Conservation (phyloP, 768 basidiomycete genomes). For the Tricholoma flavovirens region DNA sequence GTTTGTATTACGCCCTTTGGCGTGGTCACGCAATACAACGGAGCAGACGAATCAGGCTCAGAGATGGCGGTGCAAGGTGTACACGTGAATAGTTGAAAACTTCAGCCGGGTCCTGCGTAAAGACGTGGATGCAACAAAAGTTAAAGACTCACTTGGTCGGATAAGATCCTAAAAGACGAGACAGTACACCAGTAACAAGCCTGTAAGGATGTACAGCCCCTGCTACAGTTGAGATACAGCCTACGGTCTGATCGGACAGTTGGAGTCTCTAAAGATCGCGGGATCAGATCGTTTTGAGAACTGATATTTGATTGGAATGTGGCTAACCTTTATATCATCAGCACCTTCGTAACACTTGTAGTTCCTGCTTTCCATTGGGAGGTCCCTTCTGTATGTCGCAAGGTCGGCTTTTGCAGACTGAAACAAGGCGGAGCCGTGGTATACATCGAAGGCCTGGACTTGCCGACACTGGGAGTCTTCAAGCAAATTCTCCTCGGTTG, state of each 20-base stretch:
- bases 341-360: slow-evolving; percentile 28
- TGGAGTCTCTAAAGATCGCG: slow-evolving; percentile 38
- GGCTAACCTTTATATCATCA: slow-evolving; percentile 24
- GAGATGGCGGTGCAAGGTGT: slow-evolving; percentile 56
- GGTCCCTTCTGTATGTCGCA: slow-evolving; percentile 38
- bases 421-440: slow-evolving; percentile 36
- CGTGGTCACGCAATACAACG: slow-evolving; percentile 52
- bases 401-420: slow-evolving; percentile 39
- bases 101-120: slow-evolving; percentile 18
- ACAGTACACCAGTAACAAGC: slow-evolving; percentile 54
- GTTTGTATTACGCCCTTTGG: slow-evolving; percentile 52
- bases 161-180: slow-evolving; percentile 46
- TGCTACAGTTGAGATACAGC: slow-evolving; percentile 47
- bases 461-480: slow-evolving; percentile 50
- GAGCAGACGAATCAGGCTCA: slow-evolving; percentile 15
- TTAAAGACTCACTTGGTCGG: slow-evolving; percentile 36
- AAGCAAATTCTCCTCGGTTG: slow-evolving; percentile 48
- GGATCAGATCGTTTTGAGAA: background rate
- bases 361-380: slow-evolving; percentile 40
- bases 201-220: slow-evolving; percentile 70
- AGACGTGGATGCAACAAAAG: slow-evolving; percentile 1
- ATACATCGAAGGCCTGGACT: slow-evolving; percentile 57
- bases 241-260: slow-evolving; percentile 39
- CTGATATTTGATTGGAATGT: background rate
- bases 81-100: slow-evolving; percentile 53